A percentile compares a stretch with the other conserved stretches of the same genome.
Evolutionary conservation across 2,329 filamentous ascomycete genomes (phyloP).

Genomic region (Sporothrix phasma): DNA sequence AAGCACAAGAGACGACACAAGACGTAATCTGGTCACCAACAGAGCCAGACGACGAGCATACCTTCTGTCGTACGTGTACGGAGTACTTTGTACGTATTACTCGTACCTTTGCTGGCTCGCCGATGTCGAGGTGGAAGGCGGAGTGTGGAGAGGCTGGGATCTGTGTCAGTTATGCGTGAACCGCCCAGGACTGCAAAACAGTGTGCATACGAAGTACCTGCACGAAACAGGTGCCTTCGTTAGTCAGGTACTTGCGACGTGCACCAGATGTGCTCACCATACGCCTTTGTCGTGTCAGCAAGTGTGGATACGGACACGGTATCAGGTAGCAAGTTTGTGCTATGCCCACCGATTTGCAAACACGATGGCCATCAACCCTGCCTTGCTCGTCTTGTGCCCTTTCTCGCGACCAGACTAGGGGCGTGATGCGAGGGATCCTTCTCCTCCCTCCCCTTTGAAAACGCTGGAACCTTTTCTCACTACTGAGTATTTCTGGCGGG

Average conservation of each 20-base stretch:
- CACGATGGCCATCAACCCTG: not conserved
- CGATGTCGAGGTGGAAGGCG: too few relatives aligned
- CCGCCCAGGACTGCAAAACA: not conserved
- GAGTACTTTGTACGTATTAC: too few relatives aligned
- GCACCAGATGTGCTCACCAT: not conserved
- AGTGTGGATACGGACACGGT: not conserved
- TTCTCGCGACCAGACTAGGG: not conserved
- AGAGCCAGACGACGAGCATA: too few relatives aligned
- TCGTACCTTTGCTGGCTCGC: too few relatives aligned
- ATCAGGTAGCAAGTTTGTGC: too few relatives aligned
- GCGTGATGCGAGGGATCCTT: not conserved
- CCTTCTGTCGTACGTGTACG: too few relatives aligned
- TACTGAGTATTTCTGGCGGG: not conserved
- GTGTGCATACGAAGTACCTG: not conserved
- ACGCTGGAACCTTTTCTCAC: not conserved
- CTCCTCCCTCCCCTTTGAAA: not conserved
- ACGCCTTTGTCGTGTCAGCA: not conserved
- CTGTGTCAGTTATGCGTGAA: not conserved
- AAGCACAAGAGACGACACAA: not conserved
- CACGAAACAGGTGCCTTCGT: not conserved
- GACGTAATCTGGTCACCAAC: too few relatives aligned
- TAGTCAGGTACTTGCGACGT: not conserved
- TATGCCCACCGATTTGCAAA: slow-evolving; percentile 9
- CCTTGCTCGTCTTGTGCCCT: not conserved
- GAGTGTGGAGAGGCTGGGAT: slow-evolving; percentile 1